Evolutionary conservation across 768 basidiomycete genomes (phyloP).

Genomic region (Phlebiopsis gigantea): DNA sequence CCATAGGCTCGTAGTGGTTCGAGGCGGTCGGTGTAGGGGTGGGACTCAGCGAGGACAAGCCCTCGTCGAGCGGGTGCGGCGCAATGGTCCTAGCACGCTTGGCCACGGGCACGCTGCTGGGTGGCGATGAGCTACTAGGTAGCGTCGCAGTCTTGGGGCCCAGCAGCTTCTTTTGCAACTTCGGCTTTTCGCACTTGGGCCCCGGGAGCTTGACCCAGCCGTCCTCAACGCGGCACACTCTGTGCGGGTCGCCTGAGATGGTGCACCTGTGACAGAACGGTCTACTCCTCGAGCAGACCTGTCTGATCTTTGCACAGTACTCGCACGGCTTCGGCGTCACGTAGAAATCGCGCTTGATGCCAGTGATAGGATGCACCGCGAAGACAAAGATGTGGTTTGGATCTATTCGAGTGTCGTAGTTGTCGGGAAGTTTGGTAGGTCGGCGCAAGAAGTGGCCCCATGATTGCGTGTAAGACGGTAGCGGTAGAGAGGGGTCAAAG

Average conservation of each 20-base stretch:
- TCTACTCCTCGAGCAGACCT: slow-evolving; percentile 12
- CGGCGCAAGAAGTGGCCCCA: slow-evolving; percentile 10
- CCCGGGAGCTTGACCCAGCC: slow-evolving; percentile 8
- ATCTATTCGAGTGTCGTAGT: slow-evolving; percentile 13
- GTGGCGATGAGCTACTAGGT: background rate
- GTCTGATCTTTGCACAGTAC: slow-evolving; percentile 8
- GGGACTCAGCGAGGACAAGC: background rate
- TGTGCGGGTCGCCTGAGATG: slow-evolving; percentile 1
- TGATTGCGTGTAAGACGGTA: slow-evolving; percentile 8
- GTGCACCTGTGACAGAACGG: slow-evolving; percentile 7
- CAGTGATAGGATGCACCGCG: slow-evolving; percentile 7
- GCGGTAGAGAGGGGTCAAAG: slow-evolving; percentile 1
- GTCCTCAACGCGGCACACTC: slow-evolving; percentile 3
- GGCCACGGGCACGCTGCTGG: background rate
- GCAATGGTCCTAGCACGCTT: slow-evolving; percentile 3
- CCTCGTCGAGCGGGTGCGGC: background rate
- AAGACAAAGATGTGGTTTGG: slow-evolving; percentile 13
- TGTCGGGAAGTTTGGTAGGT: slow-evolving; percentile 4
- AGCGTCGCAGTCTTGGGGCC: background rate
- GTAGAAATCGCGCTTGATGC: slow-evolving; percentile 5
- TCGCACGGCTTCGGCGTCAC: slow-evolving; percentile 12
- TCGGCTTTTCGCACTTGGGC: slow-evolving; percentile 11
- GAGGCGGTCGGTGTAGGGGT: background rate
- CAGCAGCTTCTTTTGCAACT: slow-evolving; percentile 2
- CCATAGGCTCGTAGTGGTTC: background rate